Evolutionary conservation across 1,139 yeast species (phyloP).

Genomic region (Yamadazyma epiphylla): DNA sequence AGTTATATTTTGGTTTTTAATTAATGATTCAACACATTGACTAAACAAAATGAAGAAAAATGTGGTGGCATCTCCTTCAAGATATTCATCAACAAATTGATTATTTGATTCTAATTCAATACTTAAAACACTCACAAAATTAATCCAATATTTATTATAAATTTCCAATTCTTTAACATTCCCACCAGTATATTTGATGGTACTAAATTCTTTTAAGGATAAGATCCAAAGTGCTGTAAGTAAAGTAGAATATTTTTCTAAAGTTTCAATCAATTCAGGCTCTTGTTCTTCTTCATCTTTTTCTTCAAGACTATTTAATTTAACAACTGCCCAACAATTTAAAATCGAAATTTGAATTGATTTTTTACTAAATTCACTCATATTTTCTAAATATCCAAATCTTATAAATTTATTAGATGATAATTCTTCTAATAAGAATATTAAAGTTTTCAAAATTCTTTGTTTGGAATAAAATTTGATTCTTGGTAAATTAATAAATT

Average conservation of each 20-base stretch:
- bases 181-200: slow-evolving; percentile 50
- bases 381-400: slow-evolving; percentile 40
- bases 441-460: slow-evolving; percentile 66
- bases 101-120: slow-evolving; percentile 55
- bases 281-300: slow-evolving; percentile 19
- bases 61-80: slow-evolving; percentile 62
- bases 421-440: slow-evolving; percentile 63
- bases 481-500: slow-evolving; percentile 54
- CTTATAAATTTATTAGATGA: slow-evolving; percentile 41
- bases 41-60: slow-evolving; percentile 82
- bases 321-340: slow-evolving; percentile 86
- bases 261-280: slow-evolving; percentile 35
- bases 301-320: slow-evolving; percentile 41
- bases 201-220: slow-evolving; percentile 70
- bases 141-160: slow-evolving; percentile 73
- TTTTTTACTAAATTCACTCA: slow-evolving; percentile 54
- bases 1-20: slow-evolving; percentile 39
- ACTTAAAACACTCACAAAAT: slow-evolving; percentile 74
- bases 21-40: slow-evolving; percentile 74
- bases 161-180: slow-evolving; percentile 44
- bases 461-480: slow-evolving; percentile 48
- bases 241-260: slow-evolving; percentile 55
- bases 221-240: slow-evolving; percentile 79
- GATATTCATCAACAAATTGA: slow-evolving; percentile 37
- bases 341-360: slow-evolving; percentile 68